Percentiles rank a stretch among this genome's conserved stretches.
Evolutionary conservation across 176 grass and related monocot species (phyloP).

Genomic region (Tillandsia fasciculata): DNA sequence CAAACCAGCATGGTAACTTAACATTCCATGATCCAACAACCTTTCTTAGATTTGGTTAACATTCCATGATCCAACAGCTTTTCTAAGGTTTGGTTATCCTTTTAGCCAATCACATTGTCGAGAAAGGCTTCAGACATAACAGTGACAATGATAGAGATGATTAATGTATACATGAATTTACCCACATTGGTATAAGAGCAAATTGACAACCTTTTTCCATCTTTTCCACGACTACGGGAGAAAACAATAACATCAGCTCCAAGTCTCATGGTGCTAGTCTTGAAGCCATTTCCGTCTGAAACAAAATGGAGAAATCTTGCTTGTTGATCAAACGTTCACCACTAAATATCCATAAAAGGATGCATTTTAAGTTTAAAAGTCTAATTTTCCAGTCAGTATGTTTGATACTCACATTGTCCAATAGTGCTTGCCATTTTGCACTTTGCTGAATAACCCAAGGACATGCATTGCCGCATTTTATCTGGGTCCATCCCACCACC

Average conservation of each 20-base stretch:
- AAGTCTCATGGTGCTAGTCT: constrained; percentile 98
- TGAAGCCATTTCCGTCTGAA: constrained; percentile 98
- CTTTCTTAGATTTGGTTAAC: too few relatives aligned
- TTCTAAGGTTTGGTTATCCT: not conserved
- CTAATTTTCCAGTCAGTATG: not conserved
- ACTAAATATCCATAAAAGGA: not conserved
- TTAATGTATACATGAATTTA: not conserved
- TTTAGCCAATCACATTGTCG: not conserved
- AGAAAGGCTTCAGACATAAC: not conserved
- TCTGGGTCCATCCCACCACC: constrained; percentile 92
- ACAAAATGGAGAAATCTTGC: constrained; percentile 14
- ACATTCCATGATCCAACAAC: too few relatives aligned
- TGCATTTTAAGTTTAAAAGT: not conserved
- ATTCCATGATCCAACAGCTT: too few relatives aligned
- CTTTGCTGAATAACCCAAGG: constrained; percentile 90
- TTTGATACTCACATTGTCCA: constrained; percentile 73
- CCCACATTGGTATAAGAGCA: constrained; percentile 3
- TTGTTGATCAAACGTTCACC: not conserved
- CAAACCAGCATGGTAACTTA: too few relatives aligned
- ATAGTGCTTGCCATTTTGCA: constrained; percentile 80
- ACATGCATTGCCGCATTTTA: constrained; percentile 99
- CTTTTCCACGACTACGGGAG: constrained; percentile 57
- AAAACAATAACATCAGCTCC: constrained; percentile 95
- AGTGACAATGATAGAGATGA: not conserved
- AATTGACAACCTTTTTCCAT: constrained; percentile 55